Conservation (phyloP, 1,284 basidiomycete species). For the Butyriboletus appendiculatus region DNA sequence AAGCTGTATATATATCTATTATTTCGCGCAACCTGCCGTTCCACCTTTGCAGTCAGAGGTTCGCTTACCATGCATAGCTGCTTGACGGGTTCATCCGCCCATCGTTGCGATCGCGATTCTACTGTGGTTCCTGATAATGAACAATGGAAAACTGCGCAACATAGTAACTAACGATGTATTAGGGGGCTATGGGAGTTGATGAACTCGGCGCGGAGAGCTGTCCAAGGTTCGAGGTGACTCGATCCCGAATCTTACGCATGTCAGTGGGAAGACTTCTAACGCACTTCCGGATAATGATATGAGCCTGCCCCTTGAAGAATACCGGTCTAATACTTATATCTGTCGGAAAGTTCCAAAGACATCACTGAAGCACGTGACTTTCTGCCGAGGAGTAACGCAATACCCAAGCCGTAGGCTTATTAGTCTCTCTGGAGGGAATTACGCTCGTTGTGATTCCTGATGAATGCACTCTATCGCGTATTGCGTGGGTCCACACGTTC, state of each 20-base stretch:
- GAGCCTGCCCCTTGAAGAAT: neutral
- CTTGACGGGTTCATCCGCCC: neutral
- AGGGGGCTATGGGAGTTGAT: neutral
- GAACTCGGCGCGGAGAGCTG: neutral
- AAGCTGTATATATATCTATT: slow-evolving; percentile 9
- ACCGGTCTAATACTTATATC: neutral
- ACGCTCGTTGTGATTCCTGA: neutral
- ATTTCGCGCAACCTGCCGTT: neutral
- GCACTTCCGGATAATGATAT: neutral
- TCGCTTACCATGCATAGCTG: neutral
- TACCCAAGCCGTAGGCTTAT: neutral
- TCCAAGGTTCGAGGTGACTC: neutral
- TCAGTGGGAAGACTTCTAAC: too few species aligned
- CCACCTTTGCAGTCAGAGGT: neutral
- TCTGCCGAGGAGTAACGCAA: neutral
- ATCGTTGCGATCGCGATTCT: neutral
- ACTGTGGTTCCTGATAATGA: neutral
- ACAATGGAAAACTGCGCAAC: neutral
- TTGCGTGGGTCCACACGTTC: slow-evolving; percentile 2
- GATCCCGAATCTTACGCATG: neutral
- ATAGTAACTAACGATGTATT: neutral
- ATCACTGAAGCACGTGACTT: slow-evolving; percentile 14
- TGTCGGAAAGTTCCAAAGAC: too few species aligned
- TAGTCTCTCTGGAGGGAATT: neutral
- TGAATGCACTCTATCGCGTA: slow-evolving; percentile 20